Base-by-base conservation (phyloP, 305 asterid genomes). In the Vinca major region DNA sequence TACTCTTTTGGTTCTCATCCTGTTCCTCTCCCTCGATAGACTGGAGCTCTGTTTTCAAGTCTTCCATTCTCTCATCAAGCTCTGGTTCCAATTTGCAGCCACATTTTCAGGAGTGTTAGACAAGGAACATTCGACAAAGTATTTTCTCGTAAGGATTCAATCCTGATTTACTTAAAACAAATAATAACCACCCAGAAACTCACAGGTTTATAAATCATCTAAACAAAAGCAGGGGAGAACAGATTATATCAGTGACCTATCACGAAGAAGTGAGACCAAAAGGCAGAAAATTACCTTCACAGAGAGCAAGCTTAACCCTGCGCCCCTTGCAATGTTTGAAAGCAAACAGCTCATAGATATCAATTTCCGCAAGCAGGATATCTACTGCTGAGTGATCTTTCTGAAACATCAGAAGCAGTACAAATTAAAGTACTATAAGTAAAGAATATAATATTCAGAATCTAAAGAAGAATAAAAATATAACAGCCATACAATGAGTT, bases 1-100 rank as follows among this genome's bases (percentile, higher is more conserved):
- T 94, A 66, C 62, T 69, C 84, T 78, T 84, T 74, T 89, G 91
- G 68, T 75, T 86, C 81, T 86, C 99, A 71, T 89, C 99, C 70
- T 79, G 40, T 64, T 84, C 91, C 79, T 85, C 96, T 63, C 86
- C 90, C 78, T 94, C 96, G 79, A 84, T 84, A 71, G 92, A 72
- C 80, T 85, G 86, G 63, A 94, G 96, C 86, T 94, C 99, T 57
- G 72, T 73, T 81, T 88, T 94, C 86, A 94, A 86, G 77, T 94
- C 97, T 70, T 71, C 79, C 99, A 94, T 94, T 74, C 97, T 95
- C 83, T 88, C 96, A 68, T 91, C 97, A 80, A 94, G 97, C 88
- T 91, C 97, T 91, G 84, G 71, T 51, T 67, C 69, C 50, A 77
- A 71, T n/a, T 71, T 37, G 63, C 55, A 52, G 14, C 37, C 65